These are phyloP conservation scores for Candida maltosa DNA, from an alignment of 805 yeast genomes.

Conservation along the genomic window DNA sequence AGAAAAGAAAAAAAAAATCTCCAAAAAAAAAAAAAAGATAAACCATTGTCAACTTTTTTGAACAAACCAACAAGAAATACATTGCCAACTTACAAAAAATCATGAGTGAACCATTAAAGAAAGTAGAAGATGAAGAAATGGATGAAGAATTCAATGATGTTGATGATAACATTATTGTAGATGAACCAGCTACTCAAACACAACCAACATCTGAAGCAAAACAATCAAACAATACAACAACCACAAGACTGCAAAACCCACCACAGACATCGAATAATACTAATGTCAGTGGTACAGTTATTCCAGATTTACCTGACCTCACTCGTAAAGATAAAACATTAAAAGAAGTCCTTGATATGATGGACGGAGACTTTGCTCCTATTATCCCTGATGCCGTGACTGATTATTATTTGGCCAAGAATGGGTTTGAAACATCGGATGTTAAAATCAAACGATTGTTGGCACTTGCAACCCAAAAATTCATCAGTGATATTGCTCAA, in stretches of 20 bases:
- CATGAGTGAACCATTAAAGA: constrained; percentile 6
- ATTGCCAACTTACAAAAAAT: constrained; percentile 1
- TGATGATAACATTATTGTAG: constrained; percentile 9
- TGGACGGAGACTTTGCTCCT: constrained; percentile 90
- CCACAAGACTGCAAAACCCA: no score
- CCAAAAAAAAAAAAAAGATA: neutral
- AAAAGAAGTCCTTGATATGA: constrained; percentile 77
- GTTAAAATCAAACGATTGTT: constrained; percentile 69
- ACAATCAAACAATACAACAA: no score
- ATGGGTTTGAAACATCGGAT: constrained; percentile 82
- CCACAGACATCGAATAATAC: no score
- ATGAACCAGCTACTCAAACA: constrained; percentile 3
- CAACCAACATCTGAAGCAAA: constrained; percentile 1
- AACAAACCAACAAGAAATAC: neutral
- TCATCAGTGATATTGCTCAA: constrained; percentile 88
- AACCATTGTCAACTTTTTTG: no score
- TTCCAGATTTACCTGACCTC: constrained; percentile 61
- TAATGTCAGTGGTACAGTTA: no score
- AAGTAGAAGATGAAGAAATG: constrained; percentile 11
- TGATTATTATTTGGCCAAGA: constrained; percentile 81
- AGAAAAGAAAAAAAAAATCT: constrained; percentile 1
- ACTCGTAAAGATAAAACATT: constrained; percentile 78
- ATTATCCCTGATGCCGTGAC: constrained; percentile 96
- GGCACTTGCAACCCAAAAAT: constrained; percentile 95
- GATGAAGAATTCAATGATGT: constrained; percentile 25